Evolutionary conservation across 1,284 basidiomycete species (phyloP).

Genomic region (Rhodotorula sp.): DNA sequence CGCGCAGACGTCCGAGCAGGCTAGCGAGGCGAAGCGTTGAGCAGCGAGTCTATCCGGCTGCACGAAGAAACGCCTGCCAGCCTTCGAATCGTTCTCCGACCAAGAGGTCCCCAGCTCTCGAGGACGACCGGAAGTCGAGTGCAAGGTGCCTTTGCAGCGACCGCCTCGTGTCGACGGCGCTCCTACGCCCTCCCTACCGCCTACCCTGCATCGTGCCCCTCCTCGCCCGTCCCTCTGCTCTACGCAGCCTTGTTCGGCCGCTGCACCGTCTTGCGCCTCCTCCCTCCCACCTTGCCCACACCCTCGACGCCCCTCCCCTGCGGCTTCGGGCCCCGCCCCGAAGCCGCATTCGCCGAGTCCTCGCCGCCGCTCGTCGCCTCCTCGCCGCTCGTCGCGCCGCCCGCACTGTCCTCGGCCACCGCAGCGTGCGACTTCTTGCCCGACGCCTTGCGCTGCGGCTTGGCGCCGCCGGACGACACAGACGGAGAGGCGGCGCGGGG

Average conservation of each 20-base stretch:
- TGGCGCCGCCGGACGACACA: not conserved
- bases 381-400: constrained; percentile 10
- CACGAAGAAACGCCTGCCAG: too few species aligned
- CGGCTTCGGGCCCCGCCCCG: constrained; percentile 1
- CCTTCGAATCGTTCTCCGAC: too few species aligned
- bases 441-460: not conserved
- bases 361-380: constrained; percentile 21
- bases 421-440: constrained; percentile 13
- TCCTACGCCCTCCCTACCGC: too few species aligned
- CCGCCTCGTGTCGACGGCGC: too few species aligned
- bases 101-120: too few species aligned
- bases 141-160: too few species aligned
- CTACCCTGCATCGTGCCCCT: too few species aligned
- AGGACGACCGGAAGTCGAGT: too few species aligned
- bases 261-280: constrained; percentile 34
- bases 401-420: constrained; percentile 4
- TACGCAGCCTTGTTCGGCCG: constrained; percentile 10
- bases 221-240: not conserved
- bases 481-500: not conserved
- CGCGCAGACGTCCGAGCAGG: too few species aligned
- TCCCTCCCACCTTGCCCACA: constrained; percentile 36
- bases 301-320: constrained; percentile 26
- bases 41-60: too few species aligned
- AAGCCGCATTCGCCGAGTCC: not conserved
- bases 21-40: too few species aligned